Conservation (phyloP, 1,284 basidiomycete species). For the Trametes polyzona region DNA sequence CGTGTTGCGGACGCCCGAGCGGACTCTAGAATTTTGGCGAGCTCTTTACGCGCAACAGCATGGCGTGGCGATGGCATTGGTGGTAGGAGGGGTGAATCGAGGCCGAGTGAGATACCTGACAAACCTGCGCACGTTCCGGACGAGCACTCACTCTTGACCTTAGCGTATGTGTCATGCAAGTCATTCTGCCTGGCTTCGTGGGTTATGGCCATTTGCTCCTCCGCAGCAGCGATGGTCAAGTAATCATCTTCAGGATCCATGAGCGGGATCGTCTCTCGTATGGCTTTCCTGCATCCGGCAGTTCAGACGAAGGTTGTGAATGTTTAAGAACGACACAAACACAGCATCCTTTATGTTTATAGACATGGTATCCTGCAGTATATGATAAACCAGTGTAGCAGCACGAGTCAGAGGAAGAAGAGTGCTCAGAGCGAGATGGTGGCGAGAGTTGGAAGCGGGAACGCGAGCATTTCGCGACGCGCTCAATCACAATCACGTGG, state of each 20-base stretch:
- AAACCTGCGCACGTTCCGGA: background rate
- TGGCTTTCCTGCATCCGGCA: constrained; percentile 54
- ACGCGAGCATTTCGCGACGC: constrained; percentile 2
- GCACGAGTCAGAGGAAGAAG: background rate
- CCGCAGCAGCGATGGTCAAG: constrained; percentile 68
- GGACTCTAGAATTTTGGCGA: constrained; percentile 67
- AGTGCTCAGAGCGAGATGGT: background rate
- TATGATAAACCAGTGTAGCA: background rate
- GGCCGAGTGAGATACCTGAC: background rate
- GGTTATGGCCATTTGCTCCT: constrained; percentile 63
- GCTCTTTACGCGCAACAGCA: constrained; percentile 43
- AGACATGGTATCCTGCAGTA: constrained; percentile 16
- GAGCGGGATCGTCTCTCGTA: constrained; percentile 66
- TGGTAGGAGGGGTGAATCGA: background rate
- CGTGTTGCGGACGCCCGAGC: constrained; percentile 72
- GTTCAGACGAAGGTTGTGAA: background rate
- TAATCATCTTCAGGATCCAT: constrained; percentile 79
- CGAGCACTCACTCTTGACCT: constrained; percentile 55
- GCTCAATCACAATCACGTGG: constrained; percentile 8
- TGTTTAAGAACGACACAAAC: constrained; percentile 6
- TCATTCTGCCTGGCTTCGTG: constrained; percentile 63
- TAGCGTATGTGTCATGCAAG: constrained; percentile 62
- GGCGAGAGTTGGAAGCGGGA: background rate
- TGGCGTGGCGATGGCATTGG: background rate
- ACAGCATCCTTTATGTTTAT: constrained; percentile 33